Evolutionary conservation across 768 basidiomycete genomes (phyloP), one percentile per base, ranked within the genome.

Genomic region (Boletus rex-veris): DNA sequence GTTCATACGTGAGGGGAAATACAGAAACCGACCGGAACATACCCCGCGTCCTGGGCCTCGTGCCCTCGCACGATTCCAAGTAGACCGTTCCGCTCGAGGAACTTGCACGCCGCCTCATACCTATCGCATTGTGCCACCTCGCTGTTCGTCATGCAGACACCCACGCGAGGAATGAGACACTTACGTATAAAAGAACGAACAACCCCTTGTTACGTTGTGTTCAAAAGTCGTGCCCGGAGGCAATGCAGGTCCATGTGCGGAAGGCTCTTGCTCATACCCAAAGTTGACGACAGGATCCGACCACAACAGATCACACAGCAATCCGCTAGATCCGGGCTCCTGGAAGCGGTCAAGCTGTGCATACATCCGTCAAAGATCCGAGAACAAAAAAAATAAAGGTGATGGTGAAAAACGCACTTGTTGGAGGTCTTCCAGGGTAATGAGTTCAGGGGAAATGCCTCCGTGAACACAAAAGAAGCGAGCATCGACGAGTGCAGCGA

Each of bases 391-490:
- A 19, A 19, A 35, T 2, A 10, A 35, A 1, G 28, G 21, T 11
- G 37, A 57, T 46, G 36, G 38, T 12, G 24, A 39, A 16, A n/a
- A 21, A 74, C 80, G 48, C 50, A 92, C 91, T 21, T 70, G 69
- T 24, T 78, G 71, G 9, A 96, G 61, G 66, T 99, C 96, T 33
- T 84, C 82, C 4, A 99, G 76, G 7, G 82, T 84, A 41, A 85
- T 73, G 1, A 99, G 78, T 58, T 90, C 85, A 0, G 97, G 97
- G 0, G 91, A 93, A 36, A 99, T 79, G 4, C 97, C 97, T 3
- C 97, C 97, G 61, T 98, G 97, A 3, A 98, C 93, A 65, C 96
- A 98, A 70, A 99, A 89, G 77, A 99, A 98, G 64, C 92, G 90
- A 58, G 84, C 80, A 69, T 99, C 97, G 71, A 99, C 90, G 53